Conservation (phyloP, 169 alveolate genomes). For the Condylostoma magnum region DNA sequence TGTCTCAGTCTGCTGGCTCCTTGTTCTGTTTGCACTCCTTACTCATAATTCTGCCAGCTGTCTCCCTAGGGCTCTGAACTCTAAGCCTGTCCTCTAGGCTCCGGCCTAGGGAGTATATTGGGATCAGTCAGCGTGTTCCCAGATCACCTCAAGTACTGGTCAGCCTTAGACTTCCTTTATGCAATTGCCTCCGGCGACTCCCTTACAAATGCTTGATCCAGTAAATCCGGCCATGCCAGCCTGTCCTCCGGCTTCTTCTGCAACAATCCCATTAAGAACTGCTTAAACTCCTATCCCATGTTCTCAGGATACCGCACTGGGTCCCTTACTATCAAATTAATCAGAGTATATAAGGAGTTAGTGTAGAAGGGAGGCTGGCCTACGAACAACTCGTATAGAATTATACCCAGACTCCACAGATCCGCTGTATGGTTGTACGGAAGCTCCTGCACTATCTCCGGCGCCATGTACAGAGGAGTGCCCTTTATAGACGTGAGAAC, state of each 20-base stretch:
- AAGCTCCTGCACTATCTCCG: constrained; percentile 87
- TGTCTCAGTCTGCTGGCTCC: constrained; percentile 67
- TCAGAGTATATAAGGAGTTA: constrained; percentile 77
- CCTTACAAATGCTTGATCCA: constrained; percentile 83
- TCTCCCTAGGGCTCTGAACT: constrained; percentile 29
- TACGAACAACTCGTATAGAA: constrained; percentile 86
- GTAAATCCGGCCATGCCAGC: constrained; percentile 86
- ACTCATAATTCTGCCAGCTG: constrained; percentile 56
- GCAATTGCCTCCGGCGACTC: constrained; percentile 80
- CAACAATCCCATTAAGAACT: constrained; percentile 83
- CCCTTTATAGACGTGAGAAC: constrained; percentile 87
- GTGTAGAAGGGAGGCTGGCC: constrained; percentile 93
- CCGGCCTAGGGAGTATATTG: constrained; percentile 1
- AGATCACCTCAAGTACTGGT: constrained; percentile 54
- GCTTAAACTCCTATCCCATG: constrained; percentile 82
- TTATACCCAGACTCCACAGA: constrained; percentile 91
- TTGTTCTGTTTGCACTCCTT: constrained; percentile 45
- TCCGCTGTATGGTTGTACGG: constrained; percentile 92
- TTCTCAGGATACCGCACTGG: constrained; percentile 88
- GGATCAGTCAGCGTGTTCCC: constrained; percentile 28
- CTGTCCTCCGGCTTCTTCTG: constrained; percentile 86
- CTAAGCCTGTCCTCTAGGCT: constrained; percentile 2
- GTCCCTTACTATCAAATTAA: constrained; percentile 83
- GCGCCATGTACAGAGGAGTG: constrained; percentile 89
- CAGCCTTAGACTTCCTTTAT: constrained; percentile 54